phyloP scores from a whole-genome alignment of 2,329 filamentous ascomycete species.

The Apiospora aurea region DNA sequence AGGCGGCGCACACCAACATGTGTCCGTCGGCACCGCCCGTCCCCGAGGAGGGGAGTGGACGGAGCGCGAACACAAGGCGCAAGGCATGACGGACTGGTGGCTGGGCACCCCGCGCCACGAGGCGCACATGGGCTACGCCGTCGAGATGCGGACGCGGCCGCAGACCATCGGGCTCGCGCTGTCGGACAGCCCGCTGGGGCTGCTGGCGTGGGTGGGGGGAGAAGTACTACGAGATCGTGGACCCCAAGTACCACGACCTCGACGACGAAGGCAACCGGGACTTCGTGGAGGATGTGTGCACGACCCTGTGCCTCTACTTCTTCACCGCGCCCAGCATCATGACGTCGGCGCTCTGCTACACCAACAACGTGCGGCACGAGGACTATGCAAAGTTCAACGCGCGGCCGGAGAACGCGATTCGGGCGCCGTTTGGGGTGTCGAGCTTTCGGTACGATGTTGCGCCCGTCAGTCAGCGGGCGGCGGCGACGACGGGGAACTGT shows the following conservation, averaged over 20 bases:
- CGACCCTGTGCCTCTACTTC: slow-evolving; percentile 35
- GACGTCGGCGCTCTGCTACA: slow-evolving; percentile 32
- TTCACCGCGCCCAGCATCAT: slow-evolving; percentile 35
- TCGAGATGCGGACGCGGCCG: slow-evolving; percentile 50
- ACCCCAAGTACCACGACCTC: slow-evolving; percentile 27
- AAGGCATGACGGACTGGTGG: slow-evolving; percentile 42
- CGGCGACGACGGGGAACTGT: slow-evolving; percentile 31
- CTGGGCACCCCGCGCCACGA: slow-evolving; percentile 33
- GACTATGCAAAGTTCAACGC: slow-evolving; percentile 29
- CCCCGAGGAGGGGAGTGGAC: slow-evolving; percentile 38
- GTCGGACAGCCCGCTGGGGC: slow-evolving; percentile 51
- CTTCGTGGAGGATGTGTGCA: slow-evolving; percentile 31
- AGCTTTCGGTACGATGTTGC: slow-evolving; percentile 31
- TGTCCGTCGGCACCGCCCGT: slow-evolving; percentile 46
- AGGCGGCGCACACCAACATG: slow-evolving; percentile 49
- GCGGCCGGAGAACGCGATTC: slow-evolving; percentile 31
- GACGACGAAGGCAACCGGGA: slow-evolving; percentile 26
- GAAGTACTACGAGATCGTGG: slow-evolving; percentile 39
- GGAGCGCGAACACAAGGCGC: slow-evolving; percentile 41
- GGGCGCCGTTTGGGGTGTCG: slow-evolving; percentile 31
- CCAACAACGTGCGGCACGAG: slow-evolving; percentile 30
- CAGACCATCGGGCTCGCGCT: slow-evolving; percentile 51
- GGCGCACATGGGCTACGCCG: slow-evolving; percentile 49
- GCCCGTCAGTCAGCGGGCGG: slow-evolving; percentile 28
- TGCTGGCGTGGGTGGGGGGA: slow-evolving; percentile 52